These are phyloP conservation scores for Abrus precatorius DNA, from an alignment of 306 rosid species.

Conservation along the genomic window DNA sequence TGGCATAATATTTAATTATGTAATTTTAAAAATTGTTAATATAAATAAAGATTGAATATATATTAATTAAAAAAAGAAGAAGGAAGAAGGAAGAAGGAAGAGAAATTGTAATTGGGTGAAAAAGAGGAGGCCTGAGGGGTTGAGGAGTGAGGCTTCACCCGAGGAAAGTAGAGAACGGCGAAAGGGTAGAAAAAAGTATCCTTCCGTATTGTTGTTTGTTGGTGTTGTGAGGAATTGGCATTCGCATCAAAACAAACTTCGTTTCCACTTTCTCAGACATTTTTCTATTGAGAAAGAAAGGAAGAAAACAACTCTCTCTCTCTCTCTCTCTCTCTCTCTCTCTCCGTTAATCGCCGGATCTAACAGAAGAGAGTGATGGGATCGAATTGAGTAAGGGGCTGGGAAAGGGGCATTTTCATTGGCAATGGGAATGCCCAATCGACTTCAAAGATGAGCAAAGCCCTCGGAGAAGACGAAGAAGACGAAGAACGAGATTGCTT, in stretches of 20 bases:
- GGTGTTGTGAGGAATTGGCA: not conserved
- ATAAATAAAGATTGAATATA: too few species aligned
- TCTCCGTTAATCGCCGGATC: not conserved
- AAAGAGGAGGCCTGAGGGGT: too few species aligned
- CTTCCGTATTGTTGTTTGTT: not conserved
- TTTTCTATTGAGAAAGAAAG: slow-evolving; percentile 40
- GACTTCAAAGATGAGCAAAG: slow-evolving; percentile 60
- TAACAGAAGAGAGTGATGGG: not conserved
- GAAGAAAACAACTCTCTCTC: not conserved
- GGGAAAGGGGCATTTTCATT: slow-evolving; percentile 62
- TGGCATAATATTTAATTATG: too few species aligned
- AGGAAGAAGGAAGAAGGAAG: too few species aligned
- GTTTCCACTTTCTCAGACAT: slow-evolving; percentile 43
- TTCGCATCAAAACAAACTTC: slow-evolving; percentile 23
- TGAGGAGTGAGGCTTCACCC: too few species aligned
- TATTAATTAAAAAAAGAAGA: too few species aligned
- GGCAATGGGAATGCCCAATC: slow-evolving; percentile 83
- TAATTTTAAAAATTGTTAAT: too few species aligned
- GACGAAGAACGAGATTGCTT: slow-evolving; percentile 73
- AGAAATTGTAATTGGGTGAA: too few species aligned
- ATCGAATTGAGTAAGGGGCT: not conserved
- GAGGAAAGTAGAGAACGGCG: not conserved
- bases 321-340: too few species aligned
- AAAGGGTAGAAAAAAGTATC: not conserved
- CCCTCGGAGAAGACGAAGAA: slow-evolving; percentile 60